Evolutionary conservation across 345 rosid genomes (phyloP).

Genomic region (Clausena lansium): DNA sequence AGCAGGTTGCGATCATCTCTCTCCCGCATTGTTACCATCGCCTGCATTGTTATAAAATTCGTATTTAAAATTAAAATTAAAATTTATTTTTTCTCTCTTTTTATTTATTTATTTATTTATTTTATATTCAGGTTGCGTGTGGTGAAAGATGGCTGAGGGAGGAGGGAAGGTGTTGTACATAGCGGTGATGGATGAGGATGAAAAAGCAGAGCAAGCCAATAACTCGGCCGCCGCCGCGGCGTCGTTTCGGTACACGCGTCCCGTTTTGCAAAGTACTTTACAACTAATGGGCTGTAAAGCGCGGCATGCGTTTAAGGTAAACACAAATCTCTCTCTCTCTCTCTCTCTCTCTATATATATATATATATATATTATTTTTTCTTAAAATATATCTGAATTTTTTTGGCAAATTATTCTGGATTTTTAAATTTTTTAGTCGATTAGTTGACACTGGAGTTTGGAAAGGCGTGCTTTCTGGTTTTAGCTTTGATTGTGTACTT

Average conservation of each 20-base stretch:
- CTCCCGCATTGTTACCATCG: background rate
- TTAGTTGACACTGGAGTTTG: background rate
- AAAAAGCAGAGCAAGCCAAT: slow-evolving; percentile 31
- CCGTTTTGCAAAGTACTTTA: slow-evolving; percentile 89
- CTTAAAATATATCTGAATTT: background rate
- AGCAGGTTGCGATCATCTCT: slow-evolving; percentile 13
- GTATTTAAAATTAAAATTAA: background rate
- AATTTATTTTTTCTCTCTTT: background rate
- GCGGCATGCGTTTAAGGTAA: slow-evolving; percentile 95
- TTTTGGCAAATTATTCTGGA: background rate
- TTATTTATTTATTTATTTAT: background rate
- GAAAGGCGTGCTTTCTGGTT: background rate
- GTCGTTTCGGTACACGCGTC: slow-evolving; percentile 81
- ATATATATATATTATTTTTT: background rate
- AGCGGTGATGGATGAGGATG: slow-evolving; percentile 70
- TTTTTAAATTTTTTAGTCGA: background rate
- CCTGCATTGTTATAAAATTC: slow-evolving; percentile 14
- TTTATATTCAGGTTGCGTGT: background rate
- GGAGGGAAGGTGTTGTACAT: slow-evolving; percentile 71
- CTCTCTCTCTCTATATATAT: background rate
- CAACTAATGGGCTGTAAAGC: slow-evolving; percentile 99
- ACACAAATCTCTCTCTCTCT: background rate
- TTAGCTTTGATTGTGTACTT: background rate
- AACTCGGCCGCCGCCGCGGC: slow-evolving; percentile 21
- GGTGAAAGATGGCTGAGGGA: slow-evolving; percentile 55